These are phyloP conservation scores for Rhizopogon roseolus DNA, from an alignment of 768 basidiomycete species.

Conservation along the genomic window DNA sequence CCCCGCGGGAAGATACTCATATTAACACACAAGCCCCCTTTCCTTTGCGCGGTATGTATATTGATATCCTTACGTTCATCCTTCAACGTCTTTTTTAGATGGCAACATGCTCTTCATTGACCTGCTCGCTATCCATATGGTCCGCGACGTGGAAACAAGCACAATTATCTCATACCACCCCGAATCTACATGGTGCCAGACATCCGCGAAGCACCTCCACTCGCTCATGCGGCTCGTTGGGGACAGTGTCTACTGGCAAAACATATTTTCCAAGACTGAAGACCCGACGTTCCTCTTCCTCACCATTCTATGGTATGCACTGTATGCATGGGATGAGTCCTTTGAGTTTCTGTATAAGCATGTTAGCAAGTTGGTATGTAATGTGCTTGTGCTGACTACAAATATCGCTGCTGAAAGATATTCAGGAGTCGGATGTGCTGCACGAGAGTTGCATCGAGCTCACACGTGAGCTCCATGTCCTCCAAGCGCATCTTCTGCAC, in stretches of 20 bases:
- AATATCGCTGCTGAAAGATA: background rate
- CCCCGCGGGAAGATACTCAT: background rate
- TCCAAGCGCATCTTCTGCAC: constrained; percentile 56
- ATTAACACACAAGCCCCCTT: constrained; percentile 54
- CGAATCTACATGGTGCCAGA: constrained; percentile 1
- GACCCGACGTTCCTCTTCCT: constrained; percentile 56
- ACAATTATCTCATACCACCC: constrained; percentile 29
- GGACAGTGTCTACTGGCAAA: constrained; percentile 26
- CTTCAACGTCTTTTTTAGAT: constrained; percentile 9
- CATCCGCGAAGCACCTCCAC: constrained; percentile 21
- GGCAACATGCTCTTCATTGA: constrained; percentile 31
- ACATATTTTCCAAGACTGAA: constrained; percentile 17
- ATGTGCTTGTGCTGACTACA: background rate
- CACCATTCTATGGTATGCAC: constrained; percentile 51
- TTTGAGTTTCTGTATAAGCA: constrained; percentile 48
- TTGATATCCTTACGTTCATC: background rate
- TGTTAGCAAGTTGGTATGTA: constrained; percentile 46
- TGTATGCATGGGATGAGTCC: constrained; percentile 61
- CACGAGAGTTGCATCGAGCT: constrained; percentile 34
- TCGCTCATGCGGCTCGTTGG: constrained; percentile 26
- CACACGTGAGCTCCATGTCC: constrained; percentile 50
- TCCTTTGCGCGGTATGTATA: constrained; percentile 27
- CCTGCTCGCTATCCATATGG: constrained; percentile 50
- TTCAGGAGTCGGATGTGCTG: constrained; percentile 43
- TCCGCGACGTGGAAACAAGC: constrained; percentile 23